Percentiles rank a stretch among this genome's conserved stretches.
phyloP scores from a whole-genome alignment of 2,329 filamentous ascomycete species.

The Cytospora schulzeri region DNA sequence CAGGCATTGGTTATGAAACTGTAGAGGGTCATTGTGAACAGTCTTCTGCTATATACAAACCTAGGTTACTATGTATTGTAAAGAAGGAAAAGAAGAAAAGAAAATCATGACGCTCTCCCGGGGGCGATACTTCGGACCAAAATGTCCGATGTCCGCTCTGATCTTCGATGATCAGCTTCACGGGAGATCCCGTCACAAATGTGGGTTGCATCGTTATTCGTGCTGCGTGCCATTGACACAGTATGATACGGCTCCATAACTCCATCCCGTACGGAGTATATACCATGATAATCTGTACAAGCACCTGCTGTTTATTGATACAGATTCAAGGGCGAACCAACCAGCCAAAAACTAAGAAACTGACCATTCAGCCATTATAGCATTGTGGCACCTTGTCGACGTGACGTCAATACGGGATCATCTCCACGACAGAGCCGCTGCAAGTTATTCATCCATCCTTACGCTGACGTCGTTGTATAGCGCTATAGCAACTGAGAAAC shows the following conservation, averaged over 20 bases:
- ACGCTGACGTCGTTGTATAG: slow-evolving; percentile 9
- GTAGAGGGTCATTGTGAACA: too few relatives aligned
- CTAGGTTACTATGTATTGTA: too few relatives aligned
- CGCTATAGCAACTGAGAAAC: not conserved
- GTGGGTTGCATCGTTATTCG: not conserved
- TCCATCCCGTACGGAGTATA: too few relatives aligned
- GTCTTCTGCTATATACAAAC: too few relatives aligned
- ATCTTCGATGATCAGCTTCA: not conserved
- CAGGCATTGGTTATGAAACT: too few relatives aligned
- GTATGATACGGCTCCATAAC: too few relatives aligned
- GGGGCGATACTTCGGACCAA: not conserved
- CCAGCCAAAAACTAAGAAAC: too few relatives aligned
- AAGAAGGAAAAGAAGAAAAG: too few relatives aligned
- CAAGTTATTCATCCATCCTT: not conserved
- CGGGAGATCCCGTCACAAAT: not conserved
- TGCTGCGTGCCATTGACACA: too few relatives aligned
- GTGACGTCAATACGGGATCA: slow-evolving; percentile 21
- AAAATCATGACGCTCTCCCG: not conserved
- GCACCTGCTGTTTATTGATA: not conserved
- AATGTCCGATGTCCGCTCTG: not conserved
- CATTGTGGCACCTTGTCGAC: slow-evolving; percentile 5
- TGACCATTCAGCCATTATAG: not conserved
- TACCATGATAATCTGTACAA: not conserved
- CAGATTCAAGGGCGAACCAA: too few relatives aligned
- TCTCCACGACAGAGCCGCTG: slow-evolving; percentile 8